Base-by-base conservation (phyloP, 1,284 basidiomycete genomes). In the Sporisorium scitamineum region DNA sequence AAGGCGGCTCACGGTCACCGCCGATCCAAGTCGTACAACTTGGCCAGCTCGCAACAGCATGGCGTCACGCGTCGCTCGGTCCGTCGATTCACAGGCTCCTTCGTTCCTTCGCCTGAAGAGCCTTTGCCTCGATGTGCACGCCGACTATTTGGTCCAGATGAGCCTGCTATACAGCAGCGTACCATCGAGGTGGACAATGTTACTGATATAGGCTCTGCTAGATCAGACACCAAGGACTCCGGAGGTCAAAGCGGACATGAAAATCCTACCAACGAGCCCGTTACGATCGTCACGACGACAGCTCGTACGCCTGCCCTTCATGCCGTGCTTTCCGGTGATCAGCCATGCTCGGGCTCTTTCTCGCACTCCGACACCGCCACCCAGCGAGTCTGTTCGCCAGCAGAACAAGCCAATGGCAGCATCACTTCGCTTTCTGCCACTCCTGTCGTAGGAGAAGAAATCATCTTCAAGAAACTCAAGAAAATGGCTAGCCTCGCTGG, bases 401-500 rank as follows among this genome's bases (percentile, higher is more conserved):
- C n/a, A 20, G n/a, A n/a, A 20, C n/a, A 2, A n/a, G n/a, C 39
- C n/a, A 42, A 20, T n/a, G 39, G 39, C 39, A 20, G 39, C n/a
- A 42, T 9, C 39, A 18, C 39, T 42, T 42, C 39, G 39, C 13
- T 18, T 18, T 39, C 54, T 2, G 16, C 54, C 9, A 41, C 59
- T 24, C 50, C 50, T 9, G 6, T 54, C 3, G 32, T 45, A 2
- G 65, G 58, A 16, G 72, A 67, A 26, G 62, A 66, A 11, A 42
- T 56, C 16, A 57, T 67, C 44, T 54, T 63, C 27, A 58, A 42
- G n/a, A 63, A 57, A 44, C 68, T 76, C 41, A 60, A 71, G 45
- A 63, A 63, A 27, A 76, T 76, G 68, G 61, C 64, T 0, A 58
- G 53, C 22, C 58, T 76, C 10, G 73, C 68, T 5, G 61, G 61